These are phyloP conservation scores for Pythium guiyangense DNA, from an alignment of 352 stramenopile species.

Conservation along the genomic window DNA sequence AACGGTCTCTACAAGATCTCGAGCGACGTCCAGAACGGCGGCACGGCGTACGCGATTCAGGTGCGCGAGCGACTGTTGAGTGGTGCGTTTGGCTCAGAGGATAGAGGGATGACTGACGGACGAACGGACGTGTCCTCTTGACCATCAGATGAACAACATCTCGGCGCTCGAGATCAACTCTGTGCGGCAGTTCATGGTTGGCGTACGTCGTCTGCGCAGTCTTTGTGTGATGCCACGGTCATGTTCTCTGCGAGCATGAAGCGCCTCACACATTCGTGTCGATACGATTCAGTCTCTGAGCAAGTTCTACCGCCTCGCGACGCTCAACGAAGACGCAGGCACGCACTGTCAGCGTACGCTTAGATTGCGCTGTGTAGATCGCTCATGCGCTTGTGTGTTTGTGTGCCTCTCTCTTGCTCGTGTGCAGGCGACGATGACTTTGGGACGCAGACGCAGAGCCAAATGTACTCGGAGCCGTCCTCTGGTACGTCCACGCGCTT, in stretches of 20 bases:
- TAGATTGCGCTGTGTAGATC: not conserved
- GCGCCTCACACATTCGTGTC: not conserved
- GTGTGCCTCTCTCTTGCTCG: not conserved
- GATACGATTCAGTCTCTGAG: slow-evolving; percentile 50
- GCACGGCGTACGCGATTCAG: slow-evolving; percentile 71
- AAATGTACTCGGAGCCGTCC: slow-evolving; percentile 26
- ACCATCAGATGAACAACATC: slow-evolving; percentile 83
- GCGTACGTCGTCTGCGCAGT: slow-evolving; percentile 27
- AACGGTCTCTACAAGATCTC: slow-evolving; percentile 83
- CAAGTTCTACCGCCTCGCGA: slow-evolving; percentile 74
- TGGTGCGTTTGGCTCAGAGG: too few species aligned
- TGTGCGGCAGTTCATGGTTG: slow-evolving; percentile 85
- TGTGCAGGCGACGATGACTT: slow-evolving; percentile 15
- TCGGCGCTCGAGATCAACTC: slow-evolving; percentile 84
- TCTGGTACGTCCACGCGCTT: slow-evolving; percentile 21
- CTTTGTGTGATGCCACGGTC: not conserved
- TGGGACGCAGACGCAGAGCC: slow-evolving; percentile 33
- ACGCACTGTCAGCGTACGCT: not conserved
- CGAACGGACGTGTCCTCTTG: not conserved
- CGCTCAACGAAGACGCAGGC: slow-evolving; percentile 44
- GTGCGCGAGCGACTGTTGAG: slow-evolving; percentile 15
- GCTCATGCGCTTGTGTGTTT: not conserved
- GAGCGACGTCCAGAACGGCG: slow-evolving; percentile 65
- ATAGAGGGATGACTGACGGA: too few species aligned
- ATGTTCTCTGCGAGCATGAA: not conserved